phyloP scores from a whole-genome alignment of 495 filamentous ascomycete species.

The Penicillium desertorum region DNA sequence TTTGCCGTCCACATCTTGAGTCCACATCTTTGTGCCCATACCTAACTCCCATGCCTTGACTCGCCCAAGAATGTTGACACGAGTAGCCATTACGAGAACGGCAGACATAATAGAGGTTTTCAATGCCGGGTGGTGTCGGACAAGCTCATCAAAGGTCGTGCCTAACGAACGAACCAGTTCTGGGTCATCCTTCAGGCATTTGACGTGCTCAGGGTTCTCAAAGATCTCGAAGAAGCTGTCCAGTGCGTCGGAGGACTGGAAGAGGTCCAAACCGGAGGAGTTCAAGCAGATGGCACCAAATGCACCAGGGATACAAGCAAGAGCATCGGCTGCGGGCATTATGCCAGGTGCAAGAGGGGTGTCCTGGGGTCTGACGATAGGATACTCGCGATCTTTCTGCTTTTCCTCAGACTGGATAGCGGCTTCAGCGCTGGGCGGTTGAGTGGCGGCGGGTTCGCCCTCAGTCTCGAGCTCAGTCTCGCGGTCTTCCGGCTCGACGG shows the following conservation, averaged over 20 bases:
- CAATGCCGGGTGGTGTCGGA: conserved; percentile 85
- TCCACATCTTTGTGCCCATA: conserved; percentile 78
- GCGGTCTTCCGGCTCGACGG: conserved; percentile 24
- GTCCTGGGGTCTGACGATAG: conserved; percentile 33
- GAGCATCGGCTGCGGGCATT: conserved; percentile 79
- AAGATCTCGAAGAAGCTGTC: conserved; percentile 91
- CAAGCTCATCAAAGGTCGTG: conserved; percentile 86
- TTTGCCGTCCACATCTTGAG: conserved; percentile 47
- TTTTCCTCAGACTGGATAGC: conserved; percentile 18
- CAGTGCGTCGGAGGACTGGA: conserved; percentile 77
- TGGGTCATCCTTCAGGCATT: conserved; percentile 70
- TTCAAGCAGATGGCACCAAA: conserved; percentile 95
- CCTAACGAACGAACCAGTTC: conserved; percentile 60
- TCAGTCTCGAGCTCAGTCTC: conserved; percentile 27
- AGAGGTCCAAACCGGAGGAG: conserved; percentile 81
- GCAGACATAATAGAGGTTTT: conserved; percentile 75
- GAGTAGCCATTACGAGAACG: conserved; percentile 78
- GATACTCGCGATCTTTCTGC: conserved; percentile 35
- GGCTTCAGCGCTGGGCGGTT: conserved; percentile 19
- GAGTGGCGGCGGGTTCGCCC: conserved; percentile 10
- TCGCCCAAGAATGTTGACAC: conserved; percentile 68
- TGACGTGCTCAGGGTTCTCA: conserved; percentile 85
- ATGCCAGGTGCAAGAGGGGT: conserved; percentile 68
- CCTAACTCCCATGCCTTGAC: conserved; percentile 63
- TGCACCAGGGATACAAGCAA: conserved; percentile 78